These are phyloP conservation scores for Coix lacrymajobi DNA, from an alignment of 176 grass and related monocot species.

Conservation along the genomic window DNA sequence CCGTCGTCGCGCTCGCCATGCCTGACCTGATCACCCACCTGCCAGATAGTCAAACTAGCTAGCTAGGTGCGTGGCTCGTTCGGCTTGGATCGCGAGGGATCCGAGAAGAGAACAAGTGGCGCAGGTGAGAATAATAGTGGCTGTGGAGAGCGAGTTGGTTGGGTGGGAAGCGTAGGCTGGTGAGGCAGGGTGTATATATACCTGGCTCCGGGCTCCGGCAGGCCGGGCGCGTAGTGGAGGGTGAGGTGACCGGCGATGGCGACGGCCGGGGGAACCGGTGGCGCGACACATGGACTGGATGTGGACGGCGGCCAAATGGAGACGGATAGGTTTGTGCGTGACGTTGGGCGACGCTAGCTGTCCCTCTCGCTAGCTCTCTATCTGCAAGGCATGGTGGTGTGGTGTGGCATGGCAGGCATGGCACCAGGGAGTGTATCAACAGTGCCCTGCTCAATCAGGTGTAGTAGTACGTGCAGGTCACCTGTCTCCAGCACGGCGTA, in stretches of 20 bases:
- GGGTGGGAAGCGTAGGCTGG: neutral
- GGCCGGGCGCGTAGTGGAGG: neutral
- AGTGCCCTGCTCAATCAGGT: conserved; percentile 36
- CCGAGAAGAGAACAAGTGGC: neutral
- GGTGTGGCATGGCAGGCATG: conserved; percentile 25
- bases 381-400: neutral
- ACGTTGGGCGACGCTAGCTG: neutral
- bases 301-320: neutral
- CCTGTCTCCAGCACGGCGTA: too few species aligned
- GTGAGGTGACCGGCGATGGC: conserved; percentile 13
- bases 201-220: neutral
- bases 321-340: neutral
- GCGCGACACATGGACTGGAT: conserved; percentile 6
- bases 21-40: neutral
- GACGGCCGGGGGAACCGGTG: conserved; percentile 9
- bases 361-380: neutral
- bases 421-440: conserved; percentile 20
- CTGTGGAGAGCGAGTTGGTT: neutral
- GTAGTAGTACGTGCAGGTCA: neutral
- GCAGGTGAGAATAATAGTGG: conserved; percentile 32
- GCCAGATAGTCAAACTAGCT: neutral
- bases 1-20: conserved; percentile 22
- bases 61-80: neutral
- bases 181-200: conserved; percentile 22
- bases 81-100: neutral